Percentiles rank a stretch among this genome's conserved stretches.
phyloP scores from a whole-genome alignment of 306 rosid species.

The Acacia acuminata region DNA sequence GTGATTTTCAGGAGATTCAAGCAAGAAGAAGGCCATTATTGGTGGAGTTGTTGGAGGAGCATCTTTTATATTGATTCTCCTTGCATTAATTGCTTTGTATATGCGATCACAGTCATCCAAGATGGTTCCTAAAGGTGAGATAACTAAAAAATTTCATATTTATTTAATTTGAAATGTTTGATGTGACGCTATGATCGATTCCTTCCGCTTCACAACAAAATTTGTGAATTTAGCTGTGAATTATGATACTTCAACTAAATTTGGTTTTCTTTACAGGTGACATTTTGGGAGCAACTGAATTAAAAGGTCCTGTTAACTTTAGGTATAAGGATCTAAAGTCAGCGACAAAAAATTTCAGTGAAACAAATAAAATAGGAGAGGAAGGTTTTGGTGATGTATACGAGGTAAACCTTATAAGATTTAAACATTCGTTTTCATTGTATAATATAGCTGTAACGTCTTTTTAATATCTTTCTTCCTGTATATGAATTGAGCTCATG shows the following conservation, averaged over 20 bases:
- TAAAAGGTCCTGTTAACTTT: background rate
- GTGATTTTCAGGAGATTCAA: background rate
- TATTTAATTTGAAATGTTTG: background rate
- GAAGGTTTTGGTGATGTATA: background rate
- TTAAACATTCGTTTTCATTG: background rate
- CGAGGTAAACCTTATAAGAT: background rate
- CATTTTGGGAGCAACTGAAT: background rate
- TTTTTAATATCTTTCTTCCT: background rate
- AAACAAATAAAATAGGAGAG: background rate
- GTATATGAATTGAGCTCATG: background rate
- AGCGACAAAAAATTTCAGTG: background rate
- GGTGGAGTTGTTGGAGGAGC: background rate
- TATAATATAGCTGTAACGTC: background rate
- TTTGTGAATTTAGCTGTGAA: background rate
- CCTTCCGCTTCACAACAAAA: background rate
- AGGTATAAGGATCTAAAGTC: background rate
- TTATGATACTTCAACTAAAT: background rate
- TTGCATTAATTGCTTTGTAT: background rate
- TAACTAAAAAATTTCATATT: background rate
- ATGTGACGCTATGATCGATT: background rate
- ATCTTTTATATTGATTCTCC: background rate
- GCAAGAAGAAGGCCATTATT: background rate
- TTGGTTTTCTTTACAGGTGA: background rate
- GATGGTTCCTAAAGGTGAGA: background rate
- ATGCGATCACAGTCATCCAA: background rate